Percentiles rank a stretch among this genome's conserved stretches.
Conservation (phyloP, 2,329 filamentous ascomycete species). For the Neophaeococcomyces mojaviensis region DNA sequence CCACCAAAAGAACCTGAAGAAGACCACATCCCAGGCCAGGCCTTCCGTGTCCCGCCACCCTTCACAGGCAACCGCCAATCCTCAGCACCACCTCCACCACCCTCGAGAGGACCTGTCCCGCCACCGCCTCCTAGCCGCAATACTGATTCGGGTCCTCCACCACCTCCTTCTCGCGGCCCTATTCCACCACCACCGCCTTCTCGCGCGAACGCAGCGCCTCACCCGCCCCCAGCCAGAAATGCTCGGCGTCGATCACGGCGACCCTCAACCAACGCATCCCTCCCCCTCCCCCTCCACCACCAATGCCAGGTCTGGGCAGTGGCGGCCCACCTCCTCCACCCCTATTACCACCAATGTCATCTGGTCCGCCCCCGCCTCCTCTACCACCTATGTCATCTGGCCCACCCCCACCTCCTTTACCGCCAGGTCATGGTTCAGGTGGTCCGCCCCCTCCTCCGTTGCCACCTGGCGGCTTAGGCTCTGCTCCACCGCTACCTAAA, state of each 20-base stretch:
- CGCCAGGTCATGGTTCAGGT: slow-evolving; percentile 21
- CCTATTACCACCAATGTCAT: slow-evolving; percentile 35
- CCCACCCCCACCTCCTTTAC: slow-evolving; percentile 29
- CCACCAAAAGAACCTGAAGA: slow-evolving; percentile 66
- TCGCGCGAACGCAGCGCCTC: slow-evolving; percentile 31
- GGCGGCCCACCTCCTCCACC: slow-evolving; percentile 36
- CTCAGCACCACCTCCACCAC: slow-evolving; percentile 61
- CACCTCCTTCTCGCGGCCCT: slow-evolving; percentile 49
- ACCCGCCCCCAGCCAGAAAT: slow-evolving; percentile 34
- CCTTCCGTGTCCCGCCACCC: slow-evolving; percentile 71
- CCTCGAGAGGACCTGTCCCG: slow-evolving; percentile 55
- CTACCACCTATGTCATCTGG: slow-evolving; percentile 21
- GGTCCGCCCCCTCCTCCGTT: slow-evolving; percentile 42
- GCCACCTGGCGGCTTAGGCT: slow-evolving; percentile 32
- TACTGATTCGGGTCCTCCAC: slow-evolving; percentile 43
- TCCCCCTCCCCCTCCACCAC: slow-evolving; percentile 39
- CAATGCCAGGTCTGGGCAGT: slow-evolving; percentile 30
- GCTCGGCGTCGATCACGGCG: slow-evolving; percentile 26
- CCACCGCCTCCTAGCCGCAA: slow-evolving; percentile 56
- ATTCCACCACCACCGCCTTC: slow-evolving; percentile 43
- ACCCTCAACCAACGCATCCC: too few species aligned
- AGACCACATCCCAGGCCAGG: slow-evolving; percentile 51
- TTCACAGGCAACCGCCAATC: slow-evolving; percentile 61
- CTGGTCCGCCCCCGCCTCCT: slow-evolving; percentile 30
- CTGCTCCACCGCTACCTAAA: slow-evolving; percentile 39